Evolutionary conservation across 2,329 filamentous ascomycete genomes (phyloP).

Genomic region (Curvularia verruculosa): DNA sequence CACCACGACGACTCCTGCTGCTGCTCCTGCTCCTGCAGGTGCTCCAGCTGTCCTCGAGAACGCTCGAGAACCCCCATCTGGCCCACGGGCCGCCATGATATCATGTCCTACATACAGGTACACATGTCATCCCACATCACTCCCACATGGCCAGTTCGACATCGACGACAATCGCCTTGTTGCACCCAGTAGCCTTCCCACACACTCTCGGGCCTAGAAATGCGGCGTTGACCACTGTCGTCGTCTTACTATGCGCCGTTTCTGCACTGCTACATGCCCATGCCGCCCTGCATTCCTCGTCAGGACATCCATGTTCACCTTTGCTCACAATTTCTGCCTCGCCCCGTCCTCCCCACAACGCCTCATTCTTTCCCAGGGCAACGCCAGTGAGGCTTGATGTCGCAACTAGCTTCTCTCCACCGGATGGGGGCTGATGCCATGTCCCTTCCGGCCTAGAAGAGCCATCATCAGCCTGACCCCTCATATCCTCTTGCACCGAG

Average conservation of each 20-base stretch:
- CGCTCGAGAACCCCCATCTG: too few relatives aligned
- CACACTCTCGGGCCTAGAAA: slow-evolving; percentile 70
- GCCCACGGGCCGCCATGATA: slow-evolving; percentile 20
- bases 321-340: slow-evolving; percentile 20
- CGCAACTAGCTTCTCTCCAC: slow-evolving; percentile 26
- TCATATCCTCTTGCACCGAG: slow-evolving; percentile 12
- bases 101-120: slow-evolving; percentile 24
- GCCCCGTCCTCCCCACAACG: slow-evolving; percentile 20
- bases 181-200: slow-evolving; percentile 65
- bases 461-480: slow-evolving; percentile 31
- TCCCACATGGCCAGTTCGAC: slow-evolving; percentile 69
- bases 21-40: neutral
- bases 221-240: slow-evolving; percentile 80
- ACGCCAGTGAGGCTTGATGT: slow-evolving; percentile 28
- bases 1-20: neutral
- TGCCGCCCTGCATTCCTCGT: slow-evolving; percentile 4
- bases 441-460: slow-evolving; percentile 4
- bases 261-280: slow-evolving; percentile 19
- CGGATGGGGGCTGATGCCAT: slow-evolving; percentile 27
- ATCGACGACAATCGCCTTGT: slow-evolving; percentile 86
- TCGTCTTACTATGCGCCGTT: slow-evolving; percentile 67
- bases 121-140: slow-evolving; percentile 20
- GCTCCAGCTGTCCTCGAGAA: too few relatives aligned
- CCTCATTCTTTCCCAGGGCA: slow-evolving; percentile 31
- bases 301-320: slow-evolving; percentile 15